Evolutionary conservation across 1,284 basidiomycete species (phyloP), one percentile per base, ranked within the genome.

Genomic region (Ustilago vetiveriae): DNA sequence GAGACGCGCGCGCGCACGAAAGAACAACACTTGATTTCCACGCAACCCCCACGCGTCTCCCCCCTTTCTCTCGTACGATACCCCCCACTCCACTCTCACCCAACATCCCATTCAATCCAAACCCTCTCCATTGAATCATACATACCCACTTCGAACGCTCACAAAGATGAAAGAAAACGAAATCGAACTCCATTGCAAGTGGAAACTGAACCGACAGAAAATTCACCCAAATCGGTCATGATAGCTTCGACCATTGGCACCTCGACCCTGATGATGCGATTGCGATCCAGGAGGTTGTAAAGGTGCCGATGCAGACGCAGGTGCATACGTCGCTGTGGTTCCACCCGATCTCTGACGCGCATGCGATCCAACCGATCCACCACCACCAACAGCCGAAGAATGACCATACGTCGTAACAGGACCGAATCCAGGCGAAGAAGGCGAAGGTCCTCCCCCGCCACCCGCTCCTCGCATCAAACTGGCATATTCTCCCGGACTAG

Each of bases 401-500:
- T 67, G 68, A 10, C 68, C 68, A 10, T 55, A 60, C 9, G 63
- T 45, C 42, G 63, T 53, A 6, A 26, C 39, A 9, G 67, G 53
- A 6, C 41, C 48, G 32, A 68, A 67, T 3, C 43, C 43, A 21
- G 64, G 64, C 22, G 65, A 64, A 3, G 65, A 53, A 11, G 69
- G 69, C 10, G 66, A 68, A 10, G 58, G 66, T 5, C 53, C 50
- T 11, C 58, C 47, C 2, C 72, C 72, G 3, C n/a, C n/a, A n/a
- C n/a, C n/a, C n/a, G n/a, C n/a, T n/a, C n/a, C n/a, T n/a, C 72
- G 54, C 45, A 74, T 70, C 40, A 74, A 33, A 22, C 60, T 64
- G 0, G 72, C 69, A 38, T 74, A 74, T 47, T 74, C 72, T 26
- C 66, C 72, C 14, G 66, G 60, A 32, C 62, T 71, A 9, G 67